Base-by-base conservation (phyloP, 345 rosid genomes). In the Geranium rotundifolium region DNA sequence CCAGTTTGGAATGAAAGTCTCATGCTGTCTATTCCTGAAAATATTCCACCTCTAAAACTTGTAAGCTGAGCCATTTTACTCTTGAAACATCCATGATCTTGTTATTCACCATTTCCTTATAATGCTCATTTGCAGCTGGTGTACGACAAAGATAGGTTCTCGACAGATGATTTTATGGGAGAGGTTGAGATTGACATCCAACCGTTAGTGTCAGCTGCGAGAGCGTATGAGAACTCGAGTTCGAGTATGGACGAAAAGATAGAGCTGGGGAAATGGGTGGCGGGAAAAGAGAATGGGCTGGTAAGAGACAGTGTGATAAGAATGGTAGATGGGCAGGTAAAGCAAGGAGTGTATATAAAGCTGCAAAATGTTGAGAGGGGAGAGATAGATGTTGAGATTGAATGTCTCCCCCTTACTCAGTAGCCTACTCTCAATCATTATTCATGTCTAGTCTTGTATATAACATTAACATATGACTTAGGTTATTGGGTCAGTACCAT, bases 1-100 rank as follows among this genome's bases (percentile, higher is more conserved):
- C 99, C 99, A 1, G 92, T 95, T 46, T 93, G 99, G 99, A 95
- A 90, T 72, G 96, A 95, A 70, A 84, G 87, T 60, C 81, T 95
- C 41, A 95, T 90, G 96, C 66, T 95, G 73, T 86, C 96, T 1
- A 95, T 95, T 68, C 99, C 99, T 2, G 97, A 95, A 49, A 78
- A 76, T 58, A 68, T 95, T 58, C 97, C 99, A 76, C 84, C 90
- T 69, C 77, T 95, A 19, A 90, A 82, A 90, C 89, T 90, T 85
- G 99, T 86, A 75, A 77, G 81, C 72, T 50, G 17, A 23, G 27
- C 27, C 27, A 23, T 23, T 23, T 23, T 23, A 23, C 27, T 23
- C 27, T 15, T 54, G 16, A 14, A 14, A 52, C 16, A 14, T 17
- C 56, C 16, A 14, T 52, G 18, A 23, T 4, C 18, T 52, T n/a